Evolutionary conservation across 768 basidiomycete species (phyloP).

Genomic region (Lanmaoa rubissima): DNA sequence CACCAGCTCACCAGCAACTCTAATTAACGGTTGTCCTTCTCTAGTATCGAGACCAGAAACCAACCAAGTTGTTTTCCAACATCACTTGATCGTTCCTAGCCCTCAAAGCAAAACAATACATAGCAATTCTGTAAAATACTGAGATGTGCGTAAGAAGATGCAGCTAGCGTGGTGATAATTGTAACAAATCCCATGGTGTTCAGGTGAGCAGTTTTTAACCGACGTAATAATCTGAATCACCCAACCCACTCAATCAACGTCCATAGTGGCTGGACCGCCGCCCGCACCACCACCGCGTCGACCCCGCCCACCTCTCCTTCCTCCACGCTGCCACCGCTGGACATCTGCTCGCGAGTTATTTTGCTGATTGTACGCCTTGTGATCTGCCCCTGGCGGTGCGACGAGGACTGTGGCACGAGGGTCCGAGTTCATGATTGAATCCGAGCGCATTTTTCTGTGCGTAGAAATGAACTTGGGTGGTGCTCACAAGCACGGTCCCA

Average conservation of each 20-base stretch:
- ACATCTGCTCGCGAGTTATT: constrained; percentile 22
- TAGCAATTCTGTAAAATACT: constrained; percentile 24
- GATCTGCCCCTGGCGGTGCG: constrained; percentile 64
- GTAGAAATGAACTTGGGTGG: neutral
- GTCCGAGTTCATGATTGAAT: constrained; percentile 57
- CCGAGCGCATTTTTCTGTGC: constrained; percentile 81
- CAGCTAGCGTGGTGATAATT: constrained; percentile 13
- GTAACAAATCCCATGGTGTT: constrained; percentile 12
- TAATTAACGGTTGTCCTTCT: too few species aligned
- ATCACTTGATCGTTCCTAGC: too few species aligned
- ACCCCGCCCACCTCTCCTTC: constrained; percentile 22
- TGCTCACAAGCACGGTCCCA: too few species aligned
- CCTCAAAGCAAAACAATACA: constrained; percentile 16
- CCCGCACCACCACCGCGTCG: constrained; percentile 24
- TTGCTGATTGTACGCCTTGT: constrained; percentile 46
- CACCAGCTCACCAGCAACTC: too few species aligned
- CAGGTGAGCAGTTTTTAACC: constrained; percentile 10
- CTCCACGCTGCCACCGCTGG: constrained; percentile 30
- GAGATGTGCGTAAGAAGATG: constrained; percentile 23
- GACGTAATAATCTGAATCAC: neutral
- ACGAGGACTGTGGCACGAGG: constrained; percentile 69
- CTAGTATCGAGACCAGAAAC: neutral
- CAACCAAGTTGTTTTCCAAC: neutral
- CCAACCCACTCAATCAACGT: constrained; percentile 24
- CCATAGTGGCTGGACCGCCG: constrained; percentile 22